These are phyloP conservation scores for Bipolaris victoriae DNA, from an alignment of 2,329 filamentous ascomycete genomes.

Conservation along the genomic window DNA sequence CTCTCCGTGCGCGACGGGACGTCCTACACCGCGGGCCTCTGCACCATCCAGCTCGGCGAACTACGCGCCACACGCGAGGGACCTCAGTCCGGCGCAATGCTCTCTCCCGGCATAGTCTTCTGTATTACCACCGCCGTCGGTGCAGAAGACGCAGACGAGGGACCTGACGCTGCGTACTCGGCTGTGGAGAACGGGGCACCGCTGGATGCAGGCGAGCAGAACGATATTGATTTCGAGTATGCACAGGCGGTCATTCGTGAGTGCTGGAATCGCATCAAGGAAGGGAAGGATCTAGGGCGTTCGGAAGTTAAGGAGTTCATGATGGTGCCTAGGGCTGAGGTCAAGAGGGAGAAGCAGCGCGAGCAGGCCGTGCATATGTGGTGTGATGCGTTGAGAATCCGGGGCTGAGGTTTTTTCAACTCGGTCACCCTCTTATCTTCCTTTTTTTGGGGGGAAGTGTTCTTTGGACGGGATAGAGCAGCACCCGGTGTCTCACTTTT, in stretches of 20 bases:
- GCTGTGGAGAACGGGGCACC: conserved; percentile 1
- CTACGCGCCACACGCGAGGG: conserved; percentile 31
- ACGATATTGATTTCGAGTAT: conserved; percentile 28
- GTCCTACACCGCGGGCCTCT: conserved; percentile 31
- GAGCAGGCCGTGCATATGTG: conserved; percentile 41
- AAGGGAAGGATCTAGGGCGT: conserved; percentile 32
- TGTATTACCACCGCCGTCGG: conserved; percentile 33
- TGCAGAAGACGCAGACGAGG: conserved; percentile 12
- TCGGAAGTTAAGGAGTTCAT: conserved; percentile 36
- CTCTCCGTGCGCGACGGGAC: conserved; percentile 30
- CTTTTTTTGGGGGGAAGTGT: too few species aligned
- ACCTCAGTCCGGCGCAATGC: conserved; percentile 19
- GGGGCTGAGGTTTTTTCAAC: conserved; percentile 23
- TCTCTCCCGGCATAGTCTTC: conserved; percentile 38
- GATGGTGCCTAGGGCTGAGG: conserved; percentile 23
- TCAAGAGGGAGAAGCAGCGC: conserved; percentile 14
- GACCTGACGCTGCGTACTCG: neutral
- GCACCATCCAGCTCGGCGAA: conserved; percentile 38
- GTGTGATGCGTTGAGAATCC: conserved; percentile 41
- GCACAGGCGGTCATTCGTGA: conserved; percentile 33
- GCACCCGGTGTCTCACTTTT: too few species aligned
- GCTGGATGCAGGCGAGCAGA: conserved; percentile 2
- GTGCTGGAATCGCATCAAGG: conserved; percentile 34
- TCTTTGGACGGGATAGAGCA: too few species aligned
- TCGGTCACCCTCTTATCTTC: too few species aligned